Evolutionary conservation across 805 yeast species (phyloP), one percentile per base, ranked within the genome.

Genomic region (Saccharomyces jurei): DNA sequence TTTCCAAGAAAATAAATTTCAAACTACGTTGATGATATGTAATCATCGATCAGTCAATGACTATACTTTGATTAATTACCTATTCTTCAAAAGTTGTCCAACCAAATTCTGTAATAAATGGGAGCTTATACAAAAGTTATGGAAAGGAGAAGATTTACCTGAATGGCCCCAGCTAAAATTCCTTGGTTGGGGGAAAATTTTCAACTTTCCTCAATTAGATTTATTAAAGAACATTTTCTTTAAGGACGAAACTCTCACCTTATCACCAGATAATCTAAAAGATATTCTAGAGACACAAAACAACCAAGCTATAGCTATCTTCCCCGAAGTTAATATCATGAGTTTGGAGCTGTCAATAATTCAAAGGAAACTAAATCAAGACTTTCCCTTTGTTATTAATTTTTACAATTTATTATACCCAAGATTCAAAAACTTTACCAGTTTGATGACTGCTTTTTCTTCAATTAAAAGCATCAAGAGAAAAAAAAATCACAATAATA

Each of bases 271-370:
- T 14, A 62, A 77, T 58, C 64, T 82, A 32, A 60, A 13, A 3
- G 79, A 78, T 44, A 56, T 60, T 31, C 36, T 60, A 56, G 70
- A 32, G 67, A 65, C 52, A 67, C 74, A 46, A 65, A 71, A 63
- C 32, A 62, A 58, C 28, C 78, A 80, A 59, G 83, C 95, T 88
- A 61, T 89, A 0, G 82, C 84, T 0, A 58, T 87, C 8, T 90
- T 90, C 60, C 97, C 97, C 0, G 97, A 91, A 68, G 96, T 87
- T 4, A 87, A 86, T 62, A 80, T 86, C 6, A 79, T 81, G 67
- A 79, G 83, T 0, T 73, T 77, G 10, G 77, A 77, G 41, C 75
- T 76, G 48, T 66, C 60, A 46, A 73, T 49, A 58, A 67, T 62
- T 51, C 95, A 89, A 57, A 73, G 76, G 44, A 74, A 77, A 30